phyloP scores from a whole-genome alignment of 148 eudicot genomes.

The Cornus kousa region DNA sequence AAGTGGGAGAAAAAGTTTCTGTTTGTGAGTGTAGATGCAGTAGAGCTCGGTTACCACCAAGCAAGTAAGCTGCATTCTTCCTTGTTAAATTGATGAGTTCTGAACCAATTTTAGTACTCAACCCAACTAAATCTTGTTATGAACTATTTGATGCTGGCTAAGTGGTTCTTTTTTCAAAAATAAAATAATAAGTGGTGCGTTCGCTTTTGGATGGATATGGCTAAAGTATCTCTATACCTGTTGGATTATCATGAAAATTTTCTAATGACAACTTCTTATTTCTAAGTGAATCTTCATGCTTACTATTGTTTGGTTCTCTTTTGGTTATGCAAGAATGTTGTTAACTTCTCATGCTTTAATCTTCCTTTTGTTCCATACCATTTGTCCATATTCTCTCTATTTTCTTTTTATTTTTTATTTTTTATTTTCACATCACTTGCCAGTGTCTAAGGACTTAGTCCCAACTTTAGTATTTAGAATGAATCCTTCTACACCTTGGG shows the following conservation, averaged over 20 bases:
- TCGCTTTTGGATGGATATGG: too few relatives aligned
- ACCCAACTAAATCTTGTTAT: too few relatives aligned
- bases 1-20: slow-evolving; percentile 68
- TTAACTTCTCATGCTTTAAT: not conserved
- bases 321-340: too few relatives aligned
- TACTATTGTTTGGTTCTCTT: too few relatives aligned
- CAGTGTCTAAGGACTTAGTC: not conserved
- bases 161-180: too few relatives aligned
- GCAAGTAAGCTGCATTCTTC: slow-evolving; percentile 64
- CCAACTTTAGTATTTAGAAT: not conserved
- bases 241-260: too few relatives aligned
- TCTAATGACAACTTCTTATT: too few relatives aligned
- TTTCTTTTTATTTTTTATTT: not conserved
- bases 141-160: too few relatives aligned
- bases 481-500: not conserved
- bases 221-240: too few relatives aligned
- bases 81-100: not conserved
- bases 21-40: slow-evolving; percentile 91
- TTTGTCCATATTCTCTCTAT: not conserved
- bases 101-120: not conserved
- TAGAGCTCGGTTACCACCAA: slow-evolving; percentile 86
- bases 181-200: too few relatives aligned
- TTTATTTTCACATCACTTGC: not conserved
- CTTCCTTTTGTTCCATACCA: not conserved
- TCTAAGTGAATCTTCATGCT: too few relatives aligned